Conservation (phyloP, 768 basidiomycete species). For the Xerocomus brunneocitrinus region DNA sequence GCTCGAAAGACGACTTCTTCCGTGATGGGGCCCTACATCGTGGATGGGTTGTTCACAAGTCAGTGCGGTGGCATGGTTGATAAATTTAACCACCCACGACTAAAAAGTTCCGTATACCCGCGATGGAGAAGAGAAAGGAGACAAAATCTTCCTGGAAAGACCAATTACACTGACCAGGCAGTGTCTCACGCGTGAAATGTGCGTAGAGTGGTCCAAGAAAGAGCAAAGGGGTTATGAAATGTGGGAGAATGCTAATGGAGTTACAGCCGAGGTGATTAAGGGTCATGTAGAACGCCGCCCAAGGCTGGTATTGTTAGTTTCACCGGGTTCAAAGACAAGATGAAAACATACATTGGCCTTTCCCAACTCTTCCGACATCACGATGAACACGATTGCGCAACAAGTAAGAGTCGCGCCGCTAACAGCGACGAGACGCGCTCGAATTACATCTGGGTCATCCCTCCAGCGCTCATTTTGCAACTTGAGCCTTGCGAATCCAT, state of each 20-base stretch:
- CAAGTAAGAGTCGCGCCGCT: conserved; percentile 56
- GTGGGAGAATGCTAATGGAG: conserved; percentile 37
- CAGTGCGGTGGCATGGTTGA: not conserved
- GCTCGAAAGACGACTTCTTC: conserved; percentile 92
- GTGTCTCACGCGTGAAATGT: conserved; percentile 36
- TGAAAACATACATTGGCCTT: conserved; percentile 10
- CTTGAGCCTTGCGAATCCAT: conserved; percentile 29
- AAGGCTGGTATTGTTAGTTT: conserved; percentile 13
- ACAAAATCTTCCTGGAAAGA: conserved; percentile 37
- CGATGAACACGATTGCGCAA: conserved; percentile 45
- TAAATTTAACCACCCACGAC: conserved; percentile 31
- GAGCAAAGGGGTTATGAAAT: conserved; percentile 66
- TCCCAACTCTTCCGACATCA: conserved; percentile 34
- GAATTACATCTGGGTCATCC: conserved; percentile 82
- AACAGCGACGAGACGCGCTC: conserved; percentile 70
- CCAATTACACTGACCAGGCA: conserved; percentile 57
- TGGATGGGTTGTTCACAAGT: not conserved
- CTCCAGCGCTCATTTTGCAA: conserved; percentile 53
- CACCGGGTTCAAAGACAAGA: not conserved
- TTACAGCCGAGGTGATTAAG: conserved; percentile 40
- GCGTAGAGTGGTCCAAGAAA: conserved; percentile 77
- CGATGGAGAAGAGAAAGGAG: conserved; percentile 43
- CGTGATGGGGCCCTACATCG: conserved; percentile 72
- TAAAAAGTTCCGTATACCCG: conserved; percentile 69
- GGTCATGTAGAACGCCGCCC: conserved; percentile 28